Conservation (phyloP, 495 filamentous ascomycete species). For the Penicillium angulare region DNA sequence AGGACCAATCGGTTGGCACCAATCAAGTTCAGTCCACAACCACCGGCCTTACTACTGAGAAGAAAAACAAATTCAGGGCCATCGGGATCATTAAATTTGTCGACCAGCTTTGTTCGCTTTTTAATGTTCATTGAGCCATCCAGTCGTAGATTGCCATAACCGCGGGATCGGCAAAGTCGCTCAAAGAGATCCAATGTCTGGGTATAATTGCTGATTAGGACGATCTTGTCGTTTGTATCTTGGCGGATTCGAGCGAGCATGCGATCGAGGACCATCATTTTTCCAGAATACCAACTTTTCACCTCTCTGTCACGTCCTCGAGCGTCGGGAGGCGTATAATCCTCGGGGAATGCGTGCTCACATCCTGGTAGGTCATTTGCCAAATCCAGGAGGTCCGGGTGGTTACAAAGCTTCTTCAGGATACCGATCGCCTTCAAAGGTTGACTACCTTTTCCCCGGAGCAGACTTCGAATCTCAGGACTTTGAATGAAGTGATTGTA, state of each 20-base stretch:
- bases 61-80: slow-evolving; percentile 92
- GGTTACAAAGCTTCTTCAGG: slow-evolving; percentile 98
- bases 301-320: slow-evolving; percentile 89
- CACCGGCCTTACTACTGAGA: slow-evolving; percentile 93
- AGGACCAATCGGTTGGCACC: slow-evolving; percentile 95
- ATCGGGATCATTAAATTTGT: slow-evolving; percentile 96
- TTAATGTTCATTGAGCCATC: slow-evolving; percentile 97
- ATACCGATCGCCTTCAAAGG: slow-evolving; percentile 94
- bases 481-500: slow-evolving; percentile 98
- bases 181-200: slow-evolving; percentile 96
- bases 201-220: slow-evolving; percentile 97
- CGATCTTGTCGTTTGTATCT: slow-evolving; percentile 99
- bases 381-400: slow-evolving; percentile 89
- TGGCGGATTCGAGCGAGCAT: slow-evolving; percentile 96
- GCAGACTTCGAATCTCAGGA: slow-evolving; percentile 87
- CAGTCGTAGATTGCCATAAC: slow-evolving; percentile 82
- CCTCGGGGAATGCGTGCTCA: slow-evolving; percentile 78
- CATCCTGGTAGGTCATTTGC: slow-evolving; percentile 83
- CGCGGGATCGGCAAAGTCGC: slow-evolving; percentile 77
- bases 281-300: slow-evolving; percentile 95
- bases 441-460: slow-evolving; percentile 93
- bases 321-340: slow-evolving; percentile 83
- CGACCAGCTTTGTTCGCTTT: slow-evolving; percentile 94
- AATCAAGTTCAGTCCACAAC: slow-evolving; percentile 95
- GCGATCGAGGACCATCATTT: slow-evolving; percentile 96